Conservation (phyloP, 1,284 basidiomycete species). For the Ustilago nuda region DNA sequence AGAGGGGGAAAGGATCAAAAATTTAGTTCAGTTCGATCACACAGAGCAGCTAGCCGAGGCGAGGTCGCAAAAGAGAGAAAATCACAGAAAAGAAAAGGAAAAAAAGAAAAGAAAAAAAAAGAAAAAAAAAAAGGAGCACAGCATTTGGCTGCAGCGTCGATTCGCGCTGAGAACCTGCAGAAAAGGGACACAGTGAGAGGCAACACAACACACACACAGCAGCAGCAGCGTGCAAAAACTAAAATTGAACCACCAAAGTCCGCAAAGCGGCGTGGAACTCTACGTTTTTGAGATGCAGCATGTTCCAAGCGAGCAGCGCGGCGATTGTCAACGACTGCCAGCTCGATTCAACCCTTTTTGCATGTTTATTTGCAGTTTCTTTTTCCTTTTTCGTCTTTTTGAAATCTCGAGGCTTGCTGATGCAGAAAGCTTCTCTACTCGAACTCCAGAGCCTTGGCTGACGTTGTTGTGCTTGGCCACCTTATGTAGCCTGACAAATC, state of each 20-base stretch:
- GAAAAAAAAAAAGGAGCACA: background rate
- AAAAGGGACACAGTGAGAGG: background rate
- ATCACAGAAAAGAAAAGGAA: too few relatives aligned
- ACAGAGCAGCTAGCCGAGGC: too few relatives aligned
- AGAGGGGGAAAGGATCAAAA: too few relatives aligned
- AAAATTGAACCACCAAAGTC: background rate
- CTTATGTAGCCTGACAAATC: too few relatives aligned
- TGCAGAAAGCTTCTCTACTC: conserved; percentile 1
- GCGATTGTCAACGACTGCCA: background rate
- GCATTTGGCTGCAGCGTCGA: conserved; percentile 7
- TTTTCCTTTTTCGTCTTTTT: background rate
- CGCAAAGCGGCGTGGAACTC: background rate
- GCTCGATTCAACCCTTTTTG: background rate
- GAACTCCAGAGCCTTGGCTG: conserved; percentile 16
- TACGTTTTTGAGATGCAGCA: background rate
- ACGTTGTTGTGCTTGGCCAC: conserved; percentile 7
- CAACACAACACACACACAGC: too few relatives aligned
- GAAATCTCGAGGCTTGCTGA: background rate
- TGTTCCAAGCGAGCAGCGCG: background rate
- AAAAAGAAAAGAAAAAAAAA: background rate
- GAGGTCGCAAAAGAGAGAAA: too few relatives aligned
- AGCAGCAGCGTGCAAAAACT: background rate
- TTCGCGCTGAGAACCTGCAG: background rate
- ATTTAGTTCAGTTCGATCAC: too few relatives aligned
- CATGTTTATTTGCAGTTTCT: background rate